Evolutionary conservation across 2,329 filamentous ascomycete genomes (phyloP).

Genomic region (Delphinella strobiligena): DNA sequence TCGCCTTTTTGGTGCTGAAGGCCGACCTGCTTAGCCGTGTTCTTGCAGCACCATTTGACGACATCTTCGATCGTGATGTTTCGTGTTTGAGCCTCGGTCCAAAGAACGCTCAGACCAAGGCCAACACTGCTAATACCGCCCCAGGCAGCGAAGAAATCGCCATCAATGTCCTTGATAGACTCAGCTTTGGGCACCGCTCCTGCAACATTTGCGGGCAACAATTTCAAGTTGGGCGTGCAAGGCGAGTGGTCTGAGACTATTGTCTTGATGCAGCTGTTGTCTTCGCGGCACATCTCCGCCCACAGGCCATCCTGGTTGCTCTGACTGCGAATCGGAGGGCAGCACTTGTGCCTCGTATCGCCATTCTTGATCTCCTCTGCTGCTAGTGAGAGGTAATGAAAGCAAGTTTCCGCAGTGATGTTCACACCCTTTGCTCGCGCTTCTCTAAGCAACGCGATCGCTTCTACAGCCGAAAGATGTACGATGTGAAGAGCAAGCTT

Average conservation of each 20-base stretch:
- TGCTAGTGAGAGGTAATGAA: slow-evolving; percentile 80
- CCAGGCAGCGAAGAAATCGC: slow-evolving; percentile 95
- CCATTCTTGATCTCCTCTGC: slow-evolving; percentile 72
- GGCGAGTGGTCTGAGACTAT: slow-evolving; percentile 93
- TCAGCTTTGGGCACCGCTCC: slow-evolving; percentile 21
- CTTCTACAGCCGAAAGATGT: slow-evolving; percentile 56
- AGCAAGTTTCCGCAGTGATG: slow-evolving; percentile 90
- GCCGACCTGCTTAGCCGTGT: slow-evolving; percentile 81
- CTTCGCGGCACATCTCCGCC: slow-evolving; percentile 55
- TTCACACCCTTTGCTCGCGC: slow-evolving; percentile 64
- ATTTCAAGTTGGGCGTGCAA: slow-evolving; percentile 88
- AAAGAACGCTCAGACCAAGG: slow-evolving; percentile 79
- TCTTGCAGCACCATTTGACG: slow-evolving; percentile 71
- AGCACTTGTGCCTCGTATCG: slow-evolving; percentile 90
- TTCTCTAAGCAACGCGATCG: slow-evolving; percentile 40
- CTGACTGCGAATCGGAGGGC: slow-evolving; percentile 74
- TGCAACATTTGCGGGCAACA: slow-evolving; percentile 62
- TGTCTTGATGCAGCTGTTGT: slow-evolving; percentile 75
- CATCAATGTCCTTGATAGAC: slow-evolving; percentile 34
- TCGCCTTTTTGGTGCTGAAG: slow-evolving; percentile 72
- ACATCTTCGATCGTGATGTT: slow-evolving; percentile 59
- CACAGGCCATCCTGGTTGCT: slow-evolving; percentile 77
- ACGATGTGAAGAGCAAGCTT: slow-evolving; percentile 84
- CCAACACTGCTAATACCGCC: slow-evolving; percentile 92
- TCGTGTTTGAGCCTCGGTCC: slow-evolving; percentile 60